Evolutionary conservation across 805 yeast genomes (phyloP), one percentile per base, ranked within the genome.

Genomic region (Pichia eremophila): DNA sequence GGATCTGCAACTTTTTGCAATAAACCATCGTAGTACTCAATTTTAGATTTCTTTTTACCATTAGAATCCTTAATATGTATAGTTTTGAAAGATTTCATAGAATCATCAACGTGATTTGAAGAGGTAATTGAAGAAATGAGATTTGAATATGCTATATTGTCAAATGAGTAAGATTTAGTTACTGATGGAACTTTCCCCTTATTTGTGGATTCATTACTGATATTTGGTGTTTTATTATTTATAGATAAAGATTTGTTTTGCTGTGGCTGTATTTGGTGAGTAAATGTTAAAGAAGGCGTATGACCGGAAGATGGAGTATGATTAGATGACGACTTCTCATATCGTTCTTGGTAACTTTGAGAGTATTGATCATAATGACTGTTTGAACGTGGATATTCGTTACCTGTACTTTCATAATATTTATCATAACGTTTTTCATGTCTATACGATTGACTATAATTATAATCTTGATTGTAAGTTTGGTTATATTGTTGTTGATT

Each of bases 1-100:
- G 65, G 64, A 46, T 61, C 64, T 3, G 12, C 15, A 9, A 50
- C 49, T 9, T 29, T 31, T 9, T 36, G 22, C 9, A 49, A 47
- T 9, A 52, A 27, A 4, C 48, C 45, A 10, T 45, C 31, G 45
- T 42, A 19, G 41, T 42, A 34, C 34, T 49, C 45, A 18, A 41
- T 22, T 28, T 9, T 12, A 8, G n/a, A 15, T 35, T 44, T 48
- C 10, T 31, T 41, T 31, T 37, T 22, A n/a, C 36, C 18, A 22
- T 39, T 18, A 4, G 32, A 5, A n/a, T 32, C 27, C 32, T 44
- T 48, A 1, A 22, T 25, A 36, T 28, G 34, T 4, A 31, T 14
- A 3, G 43, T 36, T 44, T 44, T 48, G 37, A 44, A 48, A 1
- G 50, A 44, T 22, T 44, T 43, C 11, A 27, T 35, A 6, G 15